Base-by-base conservation (phyloP, 192 early-diverging fungal species). In the Coemansia sp. region DNA sequence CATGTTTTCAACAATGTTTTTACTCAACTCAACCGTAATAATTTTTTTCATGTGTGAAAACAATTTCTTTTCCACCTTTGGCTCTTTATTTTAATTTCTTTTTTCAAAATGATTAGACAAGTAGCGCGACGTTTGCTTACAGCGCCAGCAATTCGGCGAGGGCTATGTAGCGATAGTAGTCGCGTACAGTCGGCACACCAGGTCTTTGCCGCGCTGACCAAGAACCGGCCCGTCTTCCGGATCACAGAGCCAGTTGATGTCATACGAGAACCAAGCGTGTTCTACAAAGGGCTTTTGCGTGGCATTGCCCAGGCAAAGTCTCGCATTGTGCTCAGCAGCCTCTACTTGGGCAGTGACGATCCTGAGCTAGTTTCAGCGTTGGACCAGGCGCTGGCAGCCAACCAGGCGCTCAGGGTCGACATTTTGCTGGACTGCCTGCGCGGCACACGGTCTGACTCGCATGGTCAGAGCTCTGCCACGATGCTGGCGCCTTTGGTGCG, bases 361-460 rank as follows among this genome's bases (percentile, higher is more conserved):
- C 76, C 77, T 14, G 93, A 95, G 63, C 81, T 99, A 57, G 76
- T 92, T 6, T 67, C 84, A 14, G 80, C 78, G 1, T 78, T 97
- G 19, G 79, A 84, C 19, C 64, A 68, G 32, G 92, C 92, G 7
- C 73, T 95, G 14, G 61, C 55, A 11, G 51, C 66, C 27, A 85
- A 86, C 21, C 75, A 76, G 0, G 29, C 66, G 3, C 78, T 97
- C 0, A 68, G 90, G 68, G 76, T 95, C 2, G 80, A 85, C 27
- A 85, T 99, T 15, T 80, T 99, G n/a, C 70, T 99, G 25, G 97
- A 99, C 80, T 91, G 88, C 37, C 79, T 97, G 44, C 87, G 98
- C 19, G 92, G 95, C 15, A 95, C 95, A 9, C 82, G 98, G 1
- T 64, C 67, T 5, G 76, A 82, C 14, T 66, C 72, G 14, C 10